Evolutionary conservation across 129 eudicot species (phyloP).

Genomic region (Smallanthus sonchifolius): DNA sequence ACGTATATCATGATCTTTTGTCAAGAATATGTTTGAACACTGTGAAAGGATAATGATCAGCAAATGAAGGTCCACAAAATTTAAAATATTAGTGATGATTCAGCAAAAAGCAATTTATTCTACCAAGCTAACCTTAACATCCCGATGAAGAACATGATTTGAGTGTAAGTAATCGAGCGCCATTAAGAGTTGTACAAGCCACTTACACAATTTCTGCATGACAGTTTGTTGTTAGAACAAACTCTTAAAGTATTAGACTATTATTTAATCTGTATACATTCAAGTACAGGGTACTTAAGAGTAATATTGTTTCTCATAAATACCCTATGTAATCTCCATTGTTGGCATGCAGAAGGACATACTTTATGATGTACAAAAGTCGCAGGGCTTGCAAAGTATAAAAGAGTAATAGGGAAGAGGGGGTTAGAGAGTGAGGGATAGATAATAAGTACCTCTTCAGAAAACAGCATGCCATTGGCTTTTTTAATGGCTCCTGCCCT

Average conservation of each 20-base stretch:
- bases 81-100: slow-evolving; percentile 6
- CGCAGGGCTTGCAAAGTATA: slow-evolving; percentile 8
- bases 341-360: background rate
- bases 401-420: background rate
- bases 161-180: slow-evolving; percentile 89
- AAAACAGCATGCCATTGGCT: slow-evolving; percentile 72
- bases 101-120: slow-evolving; percentile 7
- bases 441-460: slow-evolving; percentile 71
- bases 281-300: background rate
- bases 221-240: slow-evolving; percentile 15
- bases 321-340: background rate
- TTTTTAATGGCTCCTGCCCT: slow-evolving; percentile 94
- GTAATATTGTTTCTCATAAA: background rate
- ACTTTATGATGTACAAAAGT: background rate
- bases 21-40: slow-evolving; percentile 97
- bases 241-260: background rate
- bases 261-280: background rate
- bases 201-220: slow-evolving; percentile 79
- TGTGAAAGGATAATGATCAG: slow-evolving; percentile 40
- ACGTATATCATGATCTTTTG: slow-evolving; percentile 90
- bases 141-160: slow-evolving; percentile 96
- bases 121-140: slow-evolving; percentile 73
- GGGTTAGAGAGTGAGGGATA: background rate
- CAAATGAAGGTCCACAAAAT: background rate
- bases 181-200: slow-evolving; percentile 98